Evolutionary conservation across 208 protist species (phyloP), one percentile per base, ranked within the genome.

Genomic region (Blechomonas ayalai): DNA sequence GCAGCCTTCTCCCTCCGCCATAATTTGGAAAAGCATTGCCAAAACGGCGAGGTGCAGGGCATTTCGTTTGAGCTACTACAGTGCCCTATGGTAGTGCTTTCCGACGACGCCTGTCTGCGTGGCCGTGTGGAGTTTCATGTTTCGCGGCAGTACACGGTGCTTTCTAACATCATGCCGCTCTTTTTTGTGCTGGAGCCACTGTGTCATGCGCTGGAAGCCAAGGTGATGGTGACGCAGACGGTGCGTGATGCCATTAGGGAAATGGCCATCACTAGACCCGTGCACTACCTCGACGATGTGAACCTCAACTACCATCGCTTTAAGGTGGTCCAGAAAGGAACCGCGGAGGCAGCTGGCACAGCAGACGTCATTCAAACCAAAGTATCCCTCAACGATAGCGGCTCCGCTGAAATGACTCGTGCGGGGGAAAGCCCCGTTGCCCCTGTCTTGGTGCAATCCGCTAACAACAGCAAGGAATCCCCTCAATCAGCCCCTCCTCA

Each of bases 41-140:
- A 51, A 13, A 41, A 23, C 45, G 20, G 29, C 31, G 45, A 22
- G 28, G 19, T 41, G 12, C n/a, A 19, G 9, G n/a, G 16, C 19
- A 19, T 51, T 10, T 23, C 45, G n/a, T 31, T 16, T 15, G 45
- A 51, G 31, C n/a, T 51, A 12, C 29, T 51, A 5, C 31, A 42
- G 7, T 51, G 45, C 45, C 45, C 45, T 7, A 51, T 51, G 31
- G 45, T 31, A 8, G 23, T 51, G 10, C 12, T 40, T 8, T 26
- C 13, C 24, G 45, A 51, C 12, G 18, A 35, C 7, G 9, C 13
- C 15, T 28, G 34, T 15, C 6, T 59, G 40, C 25, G 22, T 8
- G 55, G 55, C 8, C 36, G 27, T 58, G 18, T 56, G 4, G 19
- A 13, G 9, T 62, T 55, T 34, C 55, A 62, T 48, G 55, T 62